phyloP scores from a whole-genome alignment of 352 stramenopile species.

The Phytopythium vexans region DNA sequence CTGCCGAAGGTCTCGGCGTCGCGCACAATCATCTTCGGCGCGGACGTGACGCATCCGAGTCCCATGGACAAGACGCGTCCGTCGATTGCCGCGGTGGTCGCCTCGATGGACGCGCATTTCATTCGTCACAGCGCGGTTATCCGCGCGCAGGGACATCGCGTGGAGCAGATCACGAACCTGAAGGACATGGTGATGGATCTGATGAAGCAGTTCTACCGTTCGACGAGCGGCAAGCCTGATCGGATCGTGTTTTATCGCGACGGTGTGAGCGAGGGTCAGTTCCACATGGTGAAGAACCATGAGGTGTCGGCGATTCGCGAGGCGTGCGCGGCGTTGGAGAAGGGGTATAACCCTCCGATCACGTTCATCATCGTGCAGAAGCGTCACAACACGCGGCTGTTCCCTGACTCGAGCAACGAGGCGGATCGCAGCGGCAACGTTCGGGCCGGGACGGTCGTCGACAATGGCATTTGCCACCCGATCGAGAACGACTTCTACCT shows the following conservation, averaged over 20 bases:
- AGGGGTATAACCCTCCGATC: constrained; percentile 66
- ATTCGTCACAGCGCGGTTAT: constrained; percentile 64
- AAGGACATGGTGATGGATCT: constrained; percentile 67
- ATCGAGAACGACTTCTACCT: constrained; percentile 87
- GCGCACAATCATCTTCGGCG: constrained; percentile 79
- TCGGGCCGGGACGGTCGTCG: constrained; percentile 70
- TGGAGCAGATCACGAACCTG: constrained; percentile 72
- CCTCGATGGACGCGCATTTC: constrained; percentile 73
- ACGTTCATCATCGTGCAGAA: constrained; percentile 90
- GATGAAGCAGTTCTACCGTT: constrained; percentile 67
- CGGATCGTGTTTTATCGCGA: constrained; percentile 87
- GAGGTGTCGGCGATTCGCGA: constrained; percentile 70
- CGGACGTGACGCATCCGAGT: constrained; percentile 80
- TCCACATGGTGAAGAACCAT: constrained; percentile 60
- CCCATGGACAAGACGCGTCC: constrained; percentile 68
- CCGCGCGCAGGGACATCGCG: constrained; percentile 68
- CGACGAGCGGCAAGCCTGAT: constrained; percentile 50
- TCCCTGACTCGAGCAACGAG: constrained; percentile 33
- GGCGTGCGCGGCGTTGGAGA: constrained; percentile 64
- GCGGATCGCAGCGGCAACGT: constrained; percentile 73
- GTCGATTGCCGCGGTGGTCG: constrained; percentile 79
- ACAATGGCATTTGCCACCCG: constrained; percentile 80
- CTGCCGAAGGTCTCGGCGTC: constrained; percentile 39
- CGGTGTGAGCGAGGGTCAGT: constrained; percentile 84
- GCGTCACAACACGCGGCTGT: constrained; percentile 83